Evolutionary conservation across 2,329 filamentous ascomycete genomes (phyloP), one percentile per base, ranked within the genome.

Genomic region (Fusarium secorum): DNA sequence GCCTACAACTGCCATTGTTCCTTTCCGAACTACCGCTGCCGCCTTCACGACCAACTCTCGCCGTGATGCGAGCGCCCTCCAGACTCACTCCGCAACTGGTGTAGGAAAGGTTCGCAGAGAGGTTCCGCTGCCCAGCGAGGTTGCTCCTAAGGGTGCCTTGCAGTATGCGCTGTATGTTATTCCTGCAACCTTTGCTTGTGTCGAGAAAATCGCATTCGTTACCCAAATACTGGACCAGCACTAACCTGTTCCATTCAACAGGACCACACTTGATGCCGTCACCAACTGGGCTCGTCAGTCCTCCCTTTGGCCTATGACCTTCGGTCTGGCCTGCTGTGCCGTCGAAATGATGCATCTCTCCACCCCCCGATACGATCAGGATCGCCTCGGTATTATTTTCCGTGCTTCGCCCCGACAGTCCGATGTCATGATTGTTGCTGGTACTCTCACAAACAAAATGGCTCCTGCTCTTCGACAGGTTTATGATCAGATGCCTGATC

Each of bases 391-490:
- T 71, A 96, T 97, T 79, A 96, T 97, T 80, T 97, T 96, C 88
- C 91, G 93, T 75, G 93, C 93, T 64, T 95, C 93, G 18, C 93
- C 93, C 3, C 91, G 93, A 71, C 93, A 97, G 82, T 93, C 93
- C 66, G 94, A 97, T 81, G 91, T 97, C 73, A 96, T 97, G 93
- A 96, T 97, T 77, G 94, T 97, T 26, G 94, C 94, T 30, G 94
- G 94, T 65, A 97, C 94, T 33, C 88, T 97, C 68, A 97, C 93
- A 75, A 97, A 97, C 87, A 97, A 97, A 86, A 97, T 97, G 94
- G 94, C 93, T 2, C 93, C 94, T 4, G 94, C 94, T 36, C 85
- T 97, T 78, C 88, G 94, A 81, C 93, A 96, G 83, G 91, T 97
- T 68, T 97, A 97, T 84, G 94, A 97, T 81, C 94, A 97, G 85